Evolutionary conservation across 2,329 filamentous ascomycete species (phyloP), one percentile per base, ranked within the genome.

Genomic region (Ophiostoma sp.): DNA sequence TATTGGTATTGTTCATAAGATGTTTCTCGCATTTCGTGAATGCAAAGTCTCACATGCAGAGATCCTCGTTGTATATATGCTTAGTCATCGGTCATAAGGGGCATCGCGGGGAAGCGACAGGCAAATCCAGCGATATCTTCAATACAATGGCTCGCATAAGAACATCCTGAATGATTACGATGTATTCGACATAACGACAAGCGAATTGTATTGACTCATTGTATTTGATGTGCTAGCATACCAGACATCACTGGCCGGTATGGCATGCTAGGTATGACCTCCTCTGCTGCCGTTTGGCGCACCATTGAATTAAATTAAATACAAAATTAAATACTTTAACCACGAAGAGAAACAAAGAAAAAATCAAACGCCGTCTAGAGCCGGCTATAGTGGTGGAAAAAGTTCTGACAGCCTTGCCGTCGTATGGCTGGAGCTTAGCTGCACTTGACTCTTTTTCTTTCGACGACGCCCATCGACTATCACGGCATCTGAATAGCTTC

Each of bases 371-470:
- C 49, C 49, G 49, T 55, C n/a, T 8, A 45, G 9, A 45, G 42
- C 45, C 45, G 18, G 52, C 52, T 38, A 18, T 18, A 16, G 45
- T 4, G 42, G 45, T 4, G 42, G 18, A 18, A n/a, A 7, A 44
- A 40, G 38, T 63, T 41, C 42, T 44, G 40, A 36, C n/a, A 63
- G 60, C 60, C 38, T 60, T 60, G 55, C 55, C 55, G 55, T 60
- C 55, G 38, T 60, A 60, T 40, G 55, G 27, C 41, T 64, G 40
- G 12, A n/a, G 45, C 47, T 64, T 42, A n/a, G 27, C 36, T 14
- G n/a, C 12, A 36, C 27, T 64, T 64, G 16, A 67, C 49, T 12
- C 7, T 44, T n/a, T 27, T 45, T 45, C 8, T 64, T 44, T 12
- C 27, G 27, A 27, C 27, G 27, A 27, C 27, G 27, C 27, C 27